These are phyloP conservation scores for Moesziomyces sp. DNA, from an alignment of 1,284 basidiomycete species.

Conservation along the genomic window DNA sequence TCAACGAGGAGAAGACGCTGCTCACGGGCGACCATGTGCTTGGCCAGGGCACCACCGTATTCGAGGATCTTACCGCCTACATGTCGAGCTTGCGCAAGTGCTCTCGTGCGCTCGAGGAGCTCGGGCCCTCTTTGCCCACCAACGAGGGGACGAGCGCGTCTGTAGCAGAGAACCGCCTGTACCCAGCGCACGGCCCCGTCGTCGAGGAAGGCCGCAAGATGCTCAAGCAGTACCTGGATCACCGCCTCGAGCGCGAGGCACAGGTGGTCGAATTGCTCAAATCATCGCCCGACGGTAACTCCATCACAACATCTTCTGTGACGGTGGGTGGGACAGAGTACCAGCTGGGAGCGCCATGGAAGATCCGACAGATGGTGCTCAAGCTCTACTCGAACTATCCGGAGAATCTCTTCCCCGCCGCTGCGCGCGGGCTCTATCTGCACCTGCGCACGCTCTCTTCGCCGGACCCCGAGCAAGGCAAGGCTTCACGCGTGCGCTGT, in stretches of 20 bases:
- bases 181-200: conserved; percentile 88
- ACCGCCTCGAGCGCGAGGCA: conserved; percentile 82
- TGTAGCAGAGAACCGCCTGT: conserved; percentile 70
- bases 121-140: conserved; percentile 13
- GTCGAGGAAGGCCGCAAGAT: conserved; percentile 73
- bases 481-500: conserved; percentile 24
- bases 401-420: conserved; percentile 78
- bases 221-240: conserved; percentile 80
- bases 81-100: conserved; percentile 77
- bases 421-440: conserved; percentile 76
- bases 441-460: conserved; percentile 78
- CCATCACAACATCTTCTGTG: conserved; percentile 3
- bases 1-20: conserved; percentile 72
- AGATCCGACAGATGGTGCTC: conserved; percentile 54
- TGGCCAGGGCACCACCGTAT: conserved; percentile 89
- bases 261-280: conserved; percentile 78
- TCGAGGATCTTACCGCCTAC: conserved; percentile 84
- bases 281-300: conserved; percentile 68
- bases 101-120: conserved; percentile 69
- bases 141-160: conserved; percentile 6
- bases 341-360: conserved; percentile 44
- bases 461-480: conserved; percentile 26
- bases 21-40: conserved; percentile 90
- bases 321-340: conserved; percentile 12
- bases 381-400: conserved; percentile 76